Percentiles rank a stretch among this genome's conserved stretches.
Evolutionary conservation across 768 basidiomycete species (phyloP).

Genomic region (Suillus lakei): DNA sequence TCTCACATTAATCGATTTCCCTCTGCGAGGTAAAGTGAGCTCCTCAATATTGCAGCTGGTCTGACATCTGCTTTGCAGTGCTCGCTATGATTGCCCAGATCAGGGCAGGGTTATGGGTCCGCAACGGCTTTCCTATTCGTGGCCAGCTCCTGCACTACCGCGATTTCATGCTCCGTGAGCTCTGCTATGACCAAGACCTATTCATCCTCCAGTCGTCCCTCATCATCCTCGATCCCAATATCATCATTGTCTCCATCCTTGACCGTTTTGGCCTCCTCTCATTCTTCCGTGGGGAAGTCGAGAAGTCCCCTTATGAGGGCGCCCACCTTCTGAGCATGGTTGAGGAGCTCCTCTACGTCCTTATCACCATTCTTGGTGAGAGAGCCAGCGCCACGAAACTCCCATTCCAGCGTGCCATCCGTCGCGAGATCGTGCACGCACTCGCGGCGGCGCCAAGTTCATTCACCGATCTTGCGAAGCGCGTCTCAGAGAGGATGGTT

Average conservation of each 20-base stretch:
- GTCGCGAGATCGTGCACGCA: constrained; percentile 88
- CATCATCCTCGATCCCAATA: constrained; percentile 75
- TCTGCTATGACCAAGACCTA: constrained; percentile 95
- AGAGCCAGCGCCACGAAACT: constrained; percentile 73
- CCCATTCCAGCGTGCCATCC: constrained; percentile 64
- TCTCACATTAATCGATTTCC: constrained; percentile 84
- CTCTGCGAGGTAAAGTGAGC: constrained; percentile 72
- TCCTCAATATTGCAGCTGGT: not conserved
- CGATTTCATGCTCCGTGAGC: constrained; percentile 93
- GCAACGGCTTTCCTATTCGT: constrained; percentile 94
- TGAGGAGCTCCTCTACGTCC: constrained; percentile 87
- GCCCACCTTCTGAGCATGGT: constrained; percentile 82
- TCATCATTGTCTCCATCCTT: constrained; percentile 83
- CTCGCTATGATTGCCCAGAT: constrained; percentile 94
- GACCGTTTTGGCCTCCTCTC: constrained; percentile 85
- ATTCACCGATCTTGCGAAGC: constrained; percentile 90
- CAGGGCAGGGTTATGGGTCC: constrained; percentile 94
- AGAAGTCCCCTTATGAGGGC: constrained; percentile 67
- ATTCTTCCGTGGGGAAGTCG: constrained; percentile 72
- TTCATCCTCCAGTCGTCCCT: constrained; percentile 89
- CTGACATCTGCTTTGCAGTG: constrained; percentile 48
- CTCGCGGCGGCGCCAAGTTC: constrained; percentile 87
- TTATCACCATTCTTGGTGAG: constrained; percentile 89
- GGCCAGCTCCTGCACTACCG: constrained; percentile 96
- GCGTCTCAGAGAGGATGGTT: constrained; percentile 86